Evolutionary conservation across 2,329 filamentous ascomycete genomes (phyloP).

Genomic region (Alternaria metachromatica): DNA sequence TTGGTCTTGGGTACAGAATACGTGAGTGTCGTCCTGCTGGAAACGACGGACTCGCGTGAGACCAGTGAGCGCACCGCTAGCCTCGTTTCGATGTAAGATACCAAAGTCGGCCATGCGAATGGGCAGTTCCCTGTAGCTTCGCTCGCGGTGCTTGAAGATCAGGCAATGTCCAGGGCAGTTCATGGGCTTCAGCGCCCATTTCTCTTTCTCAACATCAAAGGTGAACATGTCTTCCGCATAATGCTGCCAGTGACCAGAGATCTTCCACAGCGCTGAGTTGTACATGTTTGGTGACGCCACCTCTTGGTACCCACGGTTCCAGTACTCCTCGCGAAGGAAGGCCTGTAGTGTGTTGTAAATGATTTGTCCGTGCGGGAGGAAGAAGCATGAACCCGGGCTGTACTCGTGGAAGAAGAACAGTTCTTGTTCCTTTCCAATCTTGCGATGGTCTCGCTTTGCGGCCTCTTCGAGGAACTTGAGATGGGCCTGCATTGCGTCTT

Average conservation of each 20-base stretch:
- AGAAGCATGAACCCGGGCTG: conserved; percentile 93
- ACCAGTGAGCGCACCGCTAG: conserved; percentile 87
- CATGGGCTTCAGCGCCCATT: conserved; percentile 93
- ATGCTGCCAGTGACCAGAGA: conserved; percentile 89
- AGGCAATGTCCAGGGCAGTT: conserved; percentile 96
- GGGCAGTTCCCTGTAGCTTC: conserved; percentile 88
- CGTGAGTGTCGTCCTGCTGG: conserved; percentile 95
- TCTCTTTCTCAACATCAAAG: conserved; percentile 82
- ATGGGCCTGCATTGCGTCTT: conserved; percentile 92
- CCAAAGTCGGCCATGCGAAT: conserved; percentile 95
- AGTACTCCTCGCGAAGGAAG: conserved; percentile 86
- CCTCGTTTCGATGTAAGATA: conserved; percentile 92
- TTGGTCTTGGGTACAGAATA: conserved; percentile 89
- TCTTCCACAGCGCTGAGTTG: conserved; percentile 91
- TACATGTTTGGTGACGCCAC: conserved; percentile 97
- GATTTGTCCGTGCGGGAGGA: conserved; percentile 87
- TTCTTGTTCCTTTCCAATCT: conserved; percentile 93
- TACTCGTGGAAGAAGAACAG: conserved; percentile 96
- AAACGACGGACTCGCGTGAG: conserved; percentile 92
- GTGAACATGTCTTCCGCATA: conserved; percentile 97
- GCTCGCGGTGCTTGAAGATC: conserved; percentile 81
- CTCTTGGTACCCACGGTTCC: conserved; percentile 91
- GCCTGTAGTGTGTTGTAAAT: conserved; percentile 90
- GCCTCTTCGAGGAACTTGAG: conserved; percentile 96
- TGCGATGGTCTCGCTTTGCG: conserved; percentile 94